Evolutionary conservation across 2,329 filamentous ascomycete genomes (phyloP).

Genomic region (Microthyrium microscopicum): DNA sequence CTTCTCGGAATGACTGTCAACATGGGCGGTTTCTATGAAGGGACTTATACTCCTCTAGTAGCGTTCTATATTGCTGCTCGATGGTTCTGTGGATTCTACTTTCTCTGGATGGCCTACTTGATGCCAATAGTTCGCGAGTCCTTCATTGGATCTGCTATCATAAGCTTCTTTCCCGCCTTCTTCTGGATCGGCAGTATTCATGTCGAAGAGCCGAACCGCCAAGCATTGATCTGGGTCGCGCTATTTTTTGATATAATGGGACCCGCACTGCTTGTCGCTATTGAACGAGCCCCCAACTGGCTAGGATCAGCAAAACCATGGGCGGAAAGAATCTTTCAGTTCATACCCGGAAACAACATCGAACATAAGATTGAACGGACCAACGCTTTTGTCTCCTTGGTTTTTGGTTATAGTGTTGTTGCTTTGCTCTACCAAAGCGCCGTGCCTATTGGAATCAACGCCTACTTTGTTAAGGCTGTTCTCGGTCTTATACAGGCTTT

Average conservation of each 20-base stretch:
- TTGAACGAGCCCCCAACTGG: constrained; percentile 15
- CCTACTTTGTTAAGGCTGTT: constrained; percentile 45
- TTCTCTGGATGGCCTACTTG: constrained; percentile 27
- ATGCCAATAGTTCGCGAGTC: constrained; percentile 41
- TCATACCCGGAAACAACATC: constrained; percentile 46
- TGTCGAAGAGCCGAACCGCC: constrained; percentile 35
- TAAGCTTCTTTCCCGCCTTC: constrained; percentile 30
- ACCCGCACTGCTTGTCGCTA: constrained; percentile 24
- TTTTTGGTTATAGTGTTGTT: constrained; percentile 48
- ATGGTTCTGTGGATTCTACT: constrained; percentile 35
- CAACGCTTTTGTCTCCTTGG: constrained; percentile 46
- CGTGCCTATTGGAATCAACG: constrained; percentile 34
- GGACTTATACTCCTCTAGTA: constrained; percentile 42
- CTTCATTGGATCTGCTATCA: constrained; percentile 33
- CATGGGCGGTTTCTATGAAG: constrained; percentile 35
- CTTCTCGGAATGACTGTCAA: constrained; percentile 48
- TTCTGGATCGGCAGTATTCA: constrained; percentile 46
- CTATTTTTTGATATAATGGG: constrained; percentile 38
- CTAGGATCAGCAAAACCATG: constrained; percentile 11
- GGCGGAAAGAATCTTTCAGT: constrained; percentile 32
- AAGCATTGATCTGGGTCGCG: constrained; percentile 40
- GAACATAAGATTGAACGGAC: constrained; percentile 50
- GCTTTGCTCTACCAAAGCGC: constrained; percentile 43
- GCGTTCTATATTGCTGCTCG: constrained; percentile 43
- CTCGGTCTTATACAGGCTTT: constrained; percentile 42